Evolutionary conservation across 345 rosid genomes (phyloP).

Genomic region (Arabidopsis arenosa): DNA sequence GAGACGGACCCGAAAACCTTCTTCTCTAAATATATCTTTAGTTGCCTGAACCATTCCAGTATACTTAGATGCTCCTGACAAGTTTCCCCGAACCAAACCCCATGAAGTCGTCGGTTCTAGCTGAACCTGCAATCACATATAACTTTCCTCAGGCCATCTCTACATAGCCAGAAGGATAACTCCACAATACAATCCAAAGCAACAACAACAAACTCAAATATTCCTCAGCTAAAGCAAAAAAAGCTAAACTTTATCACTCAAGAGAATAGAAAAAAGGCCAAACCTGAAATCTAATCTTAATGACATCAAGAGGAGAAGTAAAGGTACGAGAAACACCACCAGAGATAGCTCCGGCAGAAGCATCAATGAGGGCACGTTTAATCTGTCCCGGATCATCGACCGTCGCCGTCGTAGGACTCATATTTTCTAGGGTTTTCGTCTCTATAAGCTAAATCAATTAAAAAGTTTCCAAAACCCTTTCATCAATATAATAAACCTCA

Average conservation of each 20-base stretch:
- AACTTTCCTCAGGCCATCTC: not conserved
- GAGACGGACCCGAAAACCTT: conserved; percentile 77
- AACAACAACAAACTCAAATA: not conserved
- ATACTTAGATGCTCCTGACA: conserved; percentile 70
- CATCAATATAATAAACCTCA: conserved; percentile 21
- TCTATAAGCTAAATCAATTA: conserved; percentile 33
- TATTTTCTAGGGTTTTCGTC: conserved; percentile 30
- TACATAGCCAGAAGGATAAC: not conserved
- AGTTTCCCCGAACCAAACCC: conserved; percentile 60
- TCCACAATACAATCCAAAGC: not conserved
- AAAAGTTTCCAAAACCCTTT: conserved; percentile 19
- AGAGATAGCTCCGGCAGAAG: conserved; percentile 77
- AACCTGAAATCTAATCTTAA: conserved; percentile 97
- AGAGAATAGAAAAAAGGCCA: not conserved
- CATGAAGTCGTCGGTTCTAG: conserved; percentile 88
- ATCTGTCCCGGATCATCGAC: conserved; percentile 77
- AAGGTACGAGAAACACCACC: conserved; percentile 87
- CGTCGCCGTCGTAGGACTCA: conserved; percentile 42
- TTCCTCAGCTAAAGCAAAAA: conserved; percentile 15
- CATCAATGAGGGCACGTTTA: conserved; percentile 69
- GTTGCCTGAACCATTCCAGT: conserved; percentile 92
- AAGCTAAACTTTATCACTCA: conserved; percentile 18
- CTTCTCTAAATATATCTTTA: conserved; percentile 89
- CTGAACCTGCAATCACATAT: conserved; percentile 69
- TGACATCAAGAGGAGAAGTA: conserved; percentile 98